Evolutionary conservation across 2,329 filamentous ascomycete genomes (phyloP).

Genomic region (Pseudopithomyces maydicus): DNA sequence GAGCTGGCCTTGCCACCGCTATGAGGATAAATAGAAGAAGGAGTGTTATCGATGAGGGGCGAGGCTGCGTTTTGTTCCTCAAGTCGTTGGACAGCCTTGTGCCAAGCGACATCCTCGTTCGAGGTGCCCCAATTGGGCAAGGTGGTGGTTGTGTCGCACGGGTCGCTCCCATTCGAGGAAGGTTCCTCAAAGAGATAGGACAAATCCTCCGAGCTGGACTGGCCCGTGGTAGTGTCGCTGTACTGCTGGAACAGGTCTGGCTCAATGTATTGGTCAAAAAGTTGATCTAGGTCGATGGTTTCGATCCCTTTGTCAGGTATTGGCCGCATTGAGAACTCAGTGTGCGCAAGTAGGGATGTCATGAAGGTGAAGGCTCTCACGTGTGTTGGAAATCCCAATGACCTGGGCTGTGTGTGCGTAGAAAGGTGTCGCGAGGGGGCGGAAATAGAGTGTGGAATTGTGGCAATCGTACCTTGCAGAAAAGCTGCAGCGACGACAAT

Average conservation of each 20-base stretch:
- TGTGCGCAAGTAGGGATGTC: slow-evolving; percentile 31
- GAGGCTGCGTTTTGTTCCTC: slow-evolving; percentile 57
- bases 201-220: slow-evolving; percentile 55
- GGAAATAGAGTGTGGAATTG: slow-evolving; percentile 20
- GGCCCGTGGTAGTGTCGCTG: slow-evolving; percentile 54
- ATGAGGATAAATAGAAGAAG: slow-evolving; percentile 37
- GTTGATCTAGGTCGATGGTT: slow-evolving; percentile 63
- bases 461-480: slow-evolving; percentile 31
- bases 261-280: slow-evolving; percentile 68
- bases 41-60: slow-evolving; percentile 30
- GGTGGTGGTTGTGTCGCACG: slow-evolving; percentile 53
- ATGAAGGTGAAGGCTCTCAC: slow-evolving; percentile 32
- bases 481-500: slow-evolving; percentile 27
- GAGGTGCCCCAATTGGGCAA: slow-evolving; percentile 54
- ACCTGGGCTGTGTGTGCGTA: slow-evolving; percentile 21
- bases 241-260: slow-evolving; percentile 57
- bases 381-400: slow-evolving; percentile 25
- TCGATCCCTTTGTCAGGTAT: slow-evolving; percentile 58
- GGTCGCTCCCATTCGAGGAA: slow-evolving; percentile 57
- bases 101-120: slow-evolving; percentile 59
- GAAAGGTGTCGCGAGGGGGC: slow-evolving; percentile 16
- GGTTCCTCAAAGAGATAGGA: slow-evolving; percentile 59
- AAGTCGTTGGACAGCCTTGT: slow-evolving; percentile 57
- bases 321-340: slow-evolving; percentile 49
- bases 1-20: slow-evolving; percentile 35